These are phyloP conservation scores for Cenchrus fungigraminus DNA, from an alignment of 176 grass and related monocot genomes.

Conservation along the genomic window DNA sequence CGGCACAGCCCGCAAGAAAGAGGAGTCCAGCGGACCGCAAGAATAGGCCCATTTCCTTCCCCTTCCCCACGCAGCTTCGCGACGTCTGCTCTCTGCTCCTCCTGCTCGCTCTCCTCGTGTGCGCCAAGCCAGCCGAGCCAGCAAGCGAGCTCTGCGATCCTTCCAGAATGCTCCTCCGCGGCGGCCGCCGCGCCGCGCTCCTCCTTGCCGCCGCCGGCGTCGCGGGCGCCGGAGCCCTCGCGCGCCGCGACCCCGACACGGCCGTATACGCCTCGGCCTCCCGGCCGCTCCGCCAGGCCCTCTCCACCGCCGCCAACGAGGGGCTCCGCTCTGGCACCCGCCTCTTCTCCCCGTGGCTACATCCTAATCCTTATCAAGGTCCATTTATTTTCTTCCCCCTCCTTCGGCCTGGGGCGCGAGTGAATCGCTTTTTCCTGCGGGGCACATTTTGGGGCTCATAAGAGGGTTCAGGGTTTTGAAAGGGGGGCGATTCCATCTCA, in stretches of 20 bases:
- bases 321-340: slow-evolving; percentile 8
- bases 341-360: slow-evolving; percentile 5
- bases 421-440: neutral
- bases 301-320: slow-evolving; percentile 22
- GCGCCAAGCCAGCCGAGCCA: neutral
- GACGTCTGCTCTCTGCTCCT: neutral
- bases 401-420: neutral
- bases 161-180: slow-evolving; percentile 38
- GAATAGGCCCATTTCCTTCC: neutral
- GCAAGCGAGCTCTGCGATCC: neutral
- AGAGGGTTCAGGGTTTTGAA: neutral
- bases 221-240: neutral
- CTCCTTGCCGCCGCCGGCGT: slow-evolving; percentile 23
- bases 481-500: neutral
- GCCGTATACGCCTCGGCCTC: slow-evolving; percentile 8
- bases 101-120: neutral
- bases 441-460: neutral
- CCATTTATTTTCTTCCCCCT: neutral
- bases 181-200: slow-evolving; percentile 36
- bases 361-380: slow-evolving; percentile 22
- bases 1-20: no score
- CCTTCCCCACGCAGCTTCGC: neutral
- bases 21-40: neutral
- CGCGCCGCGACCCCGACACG: neutral
- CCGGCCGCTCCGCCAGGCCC: slow-evolving; percentile 4